Base-by-base conservation (phyloP, 2,329 filamentous ascomycete genomes). In the Aspergillus puulaauensis region DNA sequence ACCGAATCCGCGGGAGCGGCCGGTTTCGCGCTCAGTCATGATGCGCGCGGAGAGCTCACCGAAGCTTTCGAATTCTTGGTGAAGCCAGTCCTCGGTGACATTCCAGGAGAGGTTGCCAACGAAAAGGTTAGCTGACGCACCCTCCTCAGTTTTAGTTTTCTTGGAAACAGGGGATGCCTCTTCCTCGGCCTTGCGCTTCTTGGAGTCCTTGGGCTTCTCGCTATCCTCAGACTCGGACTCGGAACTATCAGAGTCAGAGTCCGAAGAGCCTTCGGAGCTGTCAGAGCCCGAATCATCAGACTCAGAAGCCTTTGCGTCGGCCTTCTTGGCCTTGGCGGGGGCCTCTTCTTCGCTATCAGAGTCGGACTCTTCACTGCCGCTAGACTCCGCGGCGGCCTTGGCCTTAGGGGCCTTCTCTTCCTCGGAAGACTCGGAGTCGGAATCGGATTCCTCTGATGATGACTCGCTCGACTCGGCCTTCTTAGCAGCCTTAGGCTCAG, bases 81-180 rank as follows among this genome's bases (percentile, higher is more conserved):
- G 83, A 63, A 97, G 86, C 79, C 85, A 86, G 64, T 92, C 86
- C 76, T 96, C 93, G 67, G 96, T 90, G 53, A 96, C 82, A 72
- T 88, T 90, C 92, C 92, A 97, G 77, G 90, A 91, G 63, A 97
- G 82, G 81, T 91, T 93, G 67, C 93, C 93, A 64, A 92, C 86
- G 76, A 96, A 97, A 54, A 97, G 86, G 69, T 92, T 96, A 65
- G 71, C 63, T 33, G 71, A 72, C 24, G 68, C 71, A 62, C 69
- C 70, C 54, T 67, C 69, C 53, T 75, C 75, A 35, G 73, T 73
- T 86, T 91, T 92, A 70, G 84, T 77, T 83, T 91, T 90, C 73
- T 83, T 82, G 52, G 77, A 67, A 33, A 68, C 67, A 40, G 78
- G 61, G 12, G 72, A 69, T 48, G 73, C 66, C 47, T 79, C 78